Conservation (phyloP, 2,329 filamentous ascomycete species). For the Colletotrichum australisinense region DNA sequence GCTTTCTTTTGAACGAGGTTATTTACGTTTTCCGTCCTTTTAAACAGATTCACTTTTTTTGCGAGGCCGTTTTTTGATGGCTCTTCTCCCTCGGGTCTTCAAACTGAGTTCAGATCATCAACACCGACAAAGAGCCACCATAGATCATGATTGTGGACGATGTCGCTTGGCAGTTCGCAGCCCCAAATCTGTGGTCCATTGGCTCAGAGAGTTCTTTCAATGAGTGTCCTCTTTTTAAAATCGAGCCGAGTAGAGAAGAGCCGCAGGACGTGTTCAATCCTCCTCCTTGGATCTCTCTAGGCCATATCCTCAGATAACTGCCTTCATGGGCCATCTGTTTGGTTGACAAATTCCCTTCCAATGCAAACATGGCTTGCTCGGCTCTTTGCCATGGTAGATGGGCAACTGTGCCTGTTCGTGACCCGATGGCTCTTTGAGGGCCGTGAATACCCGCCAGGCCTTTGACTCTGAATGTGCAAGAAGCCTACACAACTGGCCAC, state of each 20-base stretch:
- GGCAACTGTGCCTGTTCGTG: not conserved
- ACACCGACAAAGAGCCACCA: no score
- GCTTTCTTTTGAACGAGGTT: not conserved
- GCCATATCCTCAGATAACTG: not conserved
- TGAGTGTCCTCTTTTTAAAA: no score
- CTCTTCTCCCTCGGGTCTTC: no score
- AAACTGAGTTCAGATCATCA: no score
- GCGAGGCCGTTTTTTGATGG: no score
- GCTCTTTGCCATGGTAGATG: not conserved
- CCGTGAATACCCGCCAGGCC: not conserved
- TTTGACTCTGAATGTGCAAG: not conserved
- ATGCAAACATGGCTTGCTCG: not conserved
- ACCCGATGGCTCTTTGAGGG: not conserved
- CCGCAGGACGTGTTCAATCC: not conserved
- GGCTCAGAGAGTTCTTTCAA: no score
- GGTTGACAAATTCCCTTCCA: not conserved
- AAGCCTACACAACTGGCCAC: not conserved
- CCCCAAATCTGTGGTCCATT: no score
- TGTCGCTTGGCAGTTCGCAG: no score
- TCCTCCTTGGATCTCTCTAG: not conserved
- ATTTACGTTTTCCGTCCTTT: not conserved
- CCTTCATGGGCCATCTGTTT: not conserved
- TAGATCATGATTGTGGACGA: no score
- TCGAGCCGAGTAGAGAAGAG: no score
- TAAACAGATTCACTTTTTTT: no score